Base-by-base conservation (phyloP, 176 grass and related monocot genomes). In the Rhynchospora breviuscula region DNA sequence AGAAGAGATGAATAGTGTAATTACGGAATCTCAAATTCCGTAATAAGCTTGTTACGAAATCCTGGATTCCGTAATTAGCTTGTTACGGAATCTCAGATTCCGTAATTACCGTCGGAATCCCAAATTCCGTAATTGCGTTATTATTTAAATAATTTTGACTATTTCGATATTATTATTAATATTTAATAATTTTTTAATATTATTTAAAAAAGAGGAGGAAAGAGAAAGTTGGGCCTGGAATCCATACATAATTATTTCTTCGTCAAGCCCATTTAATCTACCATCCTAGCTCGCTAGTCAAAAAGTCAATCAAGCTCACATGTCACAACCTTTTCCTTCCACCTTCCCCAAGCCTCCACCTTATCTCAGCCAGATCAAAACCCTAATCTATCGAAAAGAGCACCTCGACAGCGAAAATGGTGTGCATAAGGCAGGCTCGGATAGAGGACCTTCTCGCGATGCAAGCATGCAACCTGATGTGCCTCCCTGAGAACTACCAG, bases 401-500 rank as follows among this genome's bases (percentile, higher is more conserved):
- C 35, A 4, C 35, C 35, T 40, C 35, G 3, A 40, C 33, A 6
- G 14, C 49, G 23, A 79, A 63, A 67, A 98, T 98, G 95, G 95
- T 98, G 81, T 98, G 95, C 92, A 98, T 98, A 62, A 75, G 95
- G 40, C 95, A 98, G 85, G 95, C 95, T 49, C 91, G 90, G 79
- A 84, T 98, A 62, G 92, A 95, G 74, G 95, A 98, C 79, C 88
- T 98, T 74, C 90, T 98, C 23, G 92, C 90, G 82, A 98, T 98
- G 95, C 95, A 98, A 84, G 95, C 91, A 13, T 98, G 95, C 91
- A 98, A 98, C 29, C 90, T 98, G 86, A 92, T 98, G 79, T 98
- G 95, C 95, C 85, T 98, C 48, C 95, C 95, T 47, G 95, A 98
- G 92, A 98, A 95, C 76, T 98, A 98, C 89, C 92, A 98, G 89